Conservation (phyloP, 768 basidiomycete genomes). For the Trametes sanguinea region DNA sequence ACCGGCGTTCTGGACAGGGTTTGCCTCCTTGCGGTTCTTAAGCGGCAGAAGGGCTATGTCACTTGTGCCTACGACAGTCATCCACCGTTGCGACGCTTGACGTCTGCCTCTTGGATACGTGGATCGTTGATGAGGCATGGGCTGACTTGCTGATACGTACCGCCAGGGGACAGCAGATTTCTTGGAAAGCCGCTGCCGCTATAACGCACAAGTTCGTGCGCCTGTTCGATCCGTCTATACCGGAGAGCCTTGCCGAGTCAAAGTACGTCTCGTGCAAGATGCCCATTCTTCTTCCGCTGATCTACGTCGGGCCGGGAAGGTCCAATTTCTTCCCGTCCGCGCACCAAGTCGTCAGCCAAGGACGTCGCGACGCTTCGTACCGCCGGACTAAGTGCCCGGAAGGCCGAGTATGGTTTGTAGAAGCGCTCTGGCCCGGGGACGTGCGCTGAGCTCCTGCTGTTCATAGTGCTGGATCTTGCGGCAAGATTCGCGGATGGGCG, state of each 20-base stretch:
- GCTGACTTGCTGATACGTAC: not conserved
- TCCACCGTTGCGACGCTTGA: not conserved
- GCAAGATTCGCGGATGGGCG: constrained; percentile 79
- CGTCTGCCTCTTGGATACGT: not conserved
- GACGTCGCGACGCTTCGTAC: constrained; percentile 60
- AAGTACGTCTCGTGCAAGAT: constrained; percentile 1
- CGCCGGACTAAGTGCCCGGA: constrained; percentile 81
- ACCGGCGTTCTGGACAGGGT: too few species aligned
- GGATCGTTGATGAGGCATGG: not conserved
- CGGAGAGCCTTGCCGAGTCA: constrained; percentile 59
- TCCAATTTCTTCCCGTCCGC: constrained; percentile 65
- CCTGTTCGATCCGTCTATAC: constrained; percentile 71
- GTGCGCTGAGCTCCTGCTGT: not conserved
- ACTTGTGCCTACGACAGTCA: not conserved
- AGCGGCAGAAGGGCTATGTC: not conserved
- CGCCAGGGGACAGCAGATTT: constrained; percentile 74
- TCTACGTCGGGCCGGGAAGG: constrained; percentile 15
- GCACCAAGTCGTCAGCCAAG: constrained; percentile 60
- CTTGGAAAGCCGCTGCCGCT: constrained; percentile 83
- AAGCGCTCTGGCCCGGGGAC: not conserved
- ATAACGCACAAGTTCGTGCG: constrained; percentile 80
- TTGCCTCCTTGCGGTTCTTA: not conserved
- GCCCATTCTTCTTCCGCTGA: not conserved
- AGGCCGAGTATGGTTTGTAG: constrained; percentile 82
- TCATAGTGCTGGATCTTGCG: constrained; percentile 75